phyloP scores from a whole-genome alignment of 2,329 filamentous ascomycete genomes.

The Rosellinia necatrix region DNA sequence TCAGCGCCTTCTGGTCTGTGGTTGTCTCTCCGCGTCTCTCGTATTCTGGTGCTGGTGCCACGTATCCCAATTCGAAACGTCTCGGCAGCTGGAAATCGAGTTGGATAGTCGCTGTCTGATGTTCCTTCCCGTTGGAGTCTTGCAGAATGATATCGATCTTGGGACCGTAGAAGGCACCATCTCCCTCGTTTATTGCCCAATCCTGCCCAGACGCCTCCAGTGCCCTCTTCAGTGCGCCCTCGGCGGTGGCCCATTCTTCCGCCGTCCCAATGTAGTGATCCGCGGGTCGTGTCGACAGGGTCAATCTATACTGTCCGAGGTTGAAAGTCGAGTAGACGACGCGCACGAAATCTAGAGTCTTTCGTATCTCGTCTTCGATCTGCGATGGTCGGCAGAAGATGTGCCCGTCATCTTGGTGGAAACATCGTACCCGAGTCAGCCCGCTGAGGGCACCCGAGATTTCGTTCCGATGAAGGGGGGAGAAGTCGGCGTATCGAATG shows the following conservation, averaged over 20 bases:
- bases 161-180: slow-evolving; percentile 88
- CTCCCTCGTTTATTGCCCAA: slow-evolving; percentile 78
- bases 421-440: slow-evolving; percentile 87
- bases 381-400: slow-evolving; percentile 77
- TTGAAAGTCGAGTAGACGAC: slow-evolving; percentile 62
- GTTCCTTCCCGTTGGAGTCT: slow-evolving; percentile 82
- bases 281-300: slow-evolving; percentile 77
- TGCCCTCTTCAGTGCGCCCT: slow-evolving; percentile 67
- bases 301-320: slow-evolving; percentile 74
- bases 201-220: slow-evolving; percentile 66
- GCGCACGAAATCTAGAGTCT: slow-evolving; percentile 50
- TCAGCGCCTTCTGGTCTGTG: slow-evolving; percentile 52
- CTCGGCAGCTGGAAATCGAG: slow-evolving; percentile 88
- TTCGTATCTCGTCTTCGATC: slow-evolving; percentile 66
- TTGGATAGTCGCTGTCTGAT: slow-evolving; percentile 88
- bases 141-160: slow-evolving; percentile 87
- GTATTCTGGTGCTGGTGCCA: slow-evolving; percentile 67
- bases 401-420: slow-evolving; percentile 95
- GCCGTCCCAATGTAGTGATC: slow-evolving; percentile 77
- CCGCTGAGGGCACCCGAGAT: slow-evolving; percentile 89
- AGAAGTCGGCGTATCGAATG: slow-evolving; percentile 92
- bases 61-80: slow-evolving; percentile 77
- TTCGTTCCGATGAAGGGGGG: slow-evolving; percentile 93
- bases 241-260: slow-evolving; percentile 70
- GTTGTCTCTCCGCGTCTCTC: slow-evolving; percentile 59